Conservation (phyloP, 352 stramenopile species). For the Lagenidium giganteum region DNA sequence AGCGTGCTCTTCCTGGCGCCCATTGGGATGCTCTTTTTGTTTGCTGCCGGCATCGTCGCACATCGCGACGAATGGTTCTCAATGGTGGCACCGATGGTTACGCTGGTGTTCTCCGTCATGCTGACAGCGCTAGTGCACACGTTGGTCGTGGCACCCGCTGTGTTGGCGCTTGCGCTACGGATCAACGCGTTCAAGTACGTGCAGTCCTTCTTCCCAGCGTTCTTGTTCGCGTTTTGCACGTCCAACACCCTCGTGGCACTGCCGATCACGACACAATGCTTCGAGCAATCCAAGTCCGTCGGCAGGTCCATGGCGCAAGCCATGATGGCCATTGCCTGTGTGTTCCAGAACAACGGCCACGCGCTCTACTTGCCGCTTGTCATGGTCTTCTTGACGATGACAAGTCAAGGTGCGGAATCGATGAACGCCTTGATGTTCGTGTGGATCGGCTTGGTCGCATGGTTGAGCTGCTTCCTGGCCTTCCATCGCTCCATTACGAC, state of each 20-base stretch:
- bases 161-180: constrained; percentile 22
- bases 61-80: constrained; percentile 37
- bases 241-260: constrained; percentile 27
- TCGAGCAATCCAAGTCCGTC: constrained; percentile 22
- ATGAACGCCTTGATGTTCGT: constrained; percentile 17
- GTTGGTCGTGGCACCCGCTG: constrained; percentile 23
- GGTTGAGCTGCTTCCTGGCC: constrained; percentile 40
- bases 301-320: constrained; percentile 39
- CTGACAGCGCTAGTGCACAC: constrained; percentile 25
- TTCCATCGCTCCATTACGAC: constrained; percentile 1
- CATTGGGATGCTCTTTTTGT: constrained; percentile 29
- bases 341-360: constrained; percentile 27
- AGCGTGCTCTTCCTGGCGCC: constrained; percentile 30
- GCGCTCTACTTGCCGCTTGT: constrained; percentile 39
- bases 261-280: constrained; percentile 32
- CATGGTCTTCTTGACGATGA: constrained; percentile 14
- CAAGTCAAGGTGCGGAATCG: constrained; percentile 4
- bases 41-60: constrained; percentile 27
- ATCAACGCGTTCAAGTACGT: constrained; percentile 18
- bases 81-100: constrained; percentile 25
- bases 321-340: constrained; percentile 11
- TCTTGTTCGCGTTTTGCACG: constrained; percentile 31
- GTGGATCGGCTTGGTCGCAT: constrained; percentile 21
- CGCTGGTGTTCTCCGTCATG: constrained; percentile 29
- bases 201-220: constrained; percentile 24